Base-by-base conservation (phyloP, 495 filamentous ascomycete genomes). In the Penicillium alfredii region DNA sequence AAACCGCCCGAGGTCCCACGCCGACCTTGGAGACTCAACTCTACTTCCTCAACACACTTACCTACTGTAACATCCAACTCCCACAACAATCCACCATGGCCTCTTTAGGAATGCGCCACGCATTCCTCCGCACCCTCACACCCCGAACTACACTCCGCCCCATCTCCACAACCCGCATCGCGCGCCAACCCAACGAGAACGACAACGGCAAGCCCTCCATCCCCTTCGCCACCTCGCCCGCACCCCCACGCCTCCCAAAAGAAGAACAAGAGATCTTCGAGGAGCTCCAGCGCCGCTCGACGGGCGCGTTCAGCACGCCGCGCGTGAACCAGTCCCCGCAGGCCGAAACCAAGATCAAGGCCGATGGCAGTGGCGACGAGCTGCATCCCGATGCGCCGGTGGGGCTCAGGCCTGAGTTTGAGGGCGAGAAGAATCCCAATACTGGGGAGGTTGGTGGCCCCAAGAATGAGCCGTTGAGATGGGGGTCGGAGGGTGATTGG, bases 371-470 rank as follows among this genome's bases (percentile, higher is more conserved):
- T 13, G 76, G 74, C 29, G 71, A 74, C 40, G 74, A 84, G 39
- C 49, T 84, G 4, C 84, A 88, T 54, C 83, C 82, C 1, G 76
- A 88, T 68, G 61, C 80, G 32, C 61, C 78, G 23, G 57, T 72
- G 42, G 88, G 90, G 12, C 79, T 87, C 29, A 72, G 77, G 58
- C 92, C 92, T 2, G 92, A 97, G 60, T 98, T 98, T 51, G 85
- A 93, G 49, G 92, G 92, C 24, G 87, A 97, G 24, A 72, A 69
- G 40, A 96, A 98, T 54, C 92, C 92, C 2, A 83, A 83, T 68
- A 98, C 92, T 2, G 93, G 93, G n/a, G 92, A 97, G 67, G 73
- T 94, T 27, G 92, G 89, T 4, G 92, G 92, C 9, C 92, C 92
- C 11, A 98, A 97, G 77, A 98, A 96, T 60, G 92, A 98, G 64